phyloP scores from a whole-genome alignment of 805 yeast species.

The Metschnikowia gelsemii region DNA sequence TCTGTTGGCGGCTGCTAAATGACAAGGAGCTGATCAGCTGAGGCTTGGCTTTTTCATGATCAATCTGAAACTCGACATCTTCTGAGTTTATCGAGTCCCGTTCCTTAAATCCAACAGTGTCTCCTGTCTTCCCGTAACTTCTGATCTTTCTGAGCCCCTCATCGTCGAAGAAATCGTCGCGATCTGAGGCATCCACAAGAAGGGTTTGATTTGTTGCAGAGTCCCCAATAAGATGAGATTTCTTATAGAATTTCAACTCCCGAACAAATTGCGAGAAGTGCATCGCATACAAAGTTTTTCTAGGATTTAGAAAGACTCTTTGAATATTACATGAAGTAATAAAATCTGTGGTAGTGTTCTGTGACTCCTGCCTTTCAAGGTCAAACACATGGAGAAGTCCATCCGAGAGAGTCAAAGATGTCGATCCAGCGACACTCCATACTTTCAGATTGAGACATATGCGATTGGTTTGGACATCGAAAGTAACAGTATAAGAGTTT shows the following conservation, averaged over 20 bases:
- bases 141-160: conserved; percentile 1
- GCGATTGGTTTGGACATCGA: conserved; percentile 10
- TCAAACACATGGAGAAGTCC: conserved; percentile 38
- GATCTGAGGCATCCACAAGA: conserved; percentile 46
- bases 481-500: conserved; percentile 17
- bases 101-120: neutral
- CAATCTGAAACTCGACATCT: neutral
- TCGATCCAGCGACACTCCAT: conserved; percentile 14
- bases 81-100: no score
- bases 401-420: conserved; percentile 27
- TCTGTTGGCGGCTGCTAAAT: conserved; percentile 36
- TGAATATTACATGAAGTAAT: conserved; percentile 24
- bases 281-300: conserved; percentile 38
- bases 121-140: neutral
- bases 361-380: conserved; percentile 1
- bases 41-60: neutral
- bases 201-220: conserved; percentile 54
- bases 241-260: conserved; percentile 63
- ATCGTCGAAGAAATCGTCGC: conserved; percentile 35
- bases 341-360: conserved; percentile 21
- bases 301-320: conserved; percentile 30
- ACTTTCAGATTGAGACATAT: conserved; percentile 25
- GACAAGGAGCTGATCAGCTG: conserved; percentile 12
- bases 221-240: conserved; percentile 58
- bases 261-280: conserved; percentile 62